A percentile compares a stretch with the other conserved stretches of the same genome.
These are phyloP conservation scores for Clausena lansium DNA, from an alignment of 345 rosid species.

Conservation along the genomic window DNA sequence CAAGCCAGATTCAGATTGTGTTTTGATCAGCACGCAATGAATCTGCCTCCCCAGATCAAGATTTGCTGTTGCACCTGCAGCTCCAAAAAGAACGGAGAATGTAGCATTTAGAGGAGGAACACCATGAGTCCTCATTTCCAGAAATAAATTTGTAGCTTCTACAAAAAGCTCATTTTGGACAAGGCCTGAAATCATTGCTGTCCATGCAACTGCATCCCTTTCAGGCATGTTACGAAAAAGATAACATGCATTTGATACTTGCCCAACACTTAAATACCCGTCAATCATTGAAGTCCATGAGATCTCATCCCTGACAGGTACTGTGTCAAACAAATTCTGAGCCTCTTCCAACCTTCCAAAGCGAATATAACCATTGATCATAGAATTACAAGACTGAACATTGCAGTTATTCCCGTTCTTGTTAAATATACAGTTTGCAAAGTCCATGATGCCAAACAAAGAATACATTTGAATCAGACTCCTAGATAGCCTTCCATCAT, in stretches of 20 bases:
- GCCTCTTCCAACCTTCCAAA: slow-evolving; percentile 48
- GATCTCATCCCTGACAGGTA: slow-evolving; percentile 37
- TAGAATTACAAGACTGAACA: slow-evolving; percentile 41
- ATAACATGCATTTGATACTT: slow-evolving; percentile 32
- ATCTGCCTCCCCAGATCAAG: slow-evolving; percentile 62
- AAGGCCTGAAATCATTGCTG: slow-evolving; percentile 51
- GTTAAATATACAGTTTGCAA: slow-evolving; percentile 40
- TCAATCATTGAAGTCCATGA: slow-evolving; percentile 60
- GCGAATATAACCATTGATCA: slow-evolving; percentile 46
- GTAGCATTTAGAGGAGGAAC: slow-evolving; percentile 36
- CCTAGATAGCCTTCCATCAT: slow-evolving; percentile 57
- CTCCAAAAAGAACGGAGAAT: slow-evolving; percentile 50
- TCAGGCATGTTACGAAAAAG: slow-evolving; percentile 42
- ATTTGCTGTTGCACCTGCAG: slow-evolving; percentile 68
- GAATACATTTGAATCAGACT: slow-evolving; percentile 79
- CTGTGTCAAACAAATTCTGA: slow-evolving; percentile 36
- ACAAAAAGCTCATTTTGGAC: slow-evolving; percentile 48
- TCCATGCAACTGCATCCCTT: slow-evolving; percentile 57
- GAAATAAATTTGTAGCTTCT: slow-evolving; percentile 38
- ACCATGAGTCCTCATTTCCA: slow-evolving; percentile 37
- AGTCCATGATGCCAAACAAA: slow-evolving; percentile 49
- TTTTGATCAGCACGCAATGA: slow-evolving; percentile 52
- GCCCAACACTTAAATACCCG: slow-evolving; percentile 41
- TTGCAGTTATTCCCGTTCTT: slow-evolving; percentile 22
- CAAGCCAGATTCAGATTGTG: slow-evolving; percentile 29